Percentiles rank a stretch among this genome's conserved stretches.
Evolutionary conservation across 768 basidiomycete species (phyloP).

Genomic region (Phaeotremella fagi): DNA sequence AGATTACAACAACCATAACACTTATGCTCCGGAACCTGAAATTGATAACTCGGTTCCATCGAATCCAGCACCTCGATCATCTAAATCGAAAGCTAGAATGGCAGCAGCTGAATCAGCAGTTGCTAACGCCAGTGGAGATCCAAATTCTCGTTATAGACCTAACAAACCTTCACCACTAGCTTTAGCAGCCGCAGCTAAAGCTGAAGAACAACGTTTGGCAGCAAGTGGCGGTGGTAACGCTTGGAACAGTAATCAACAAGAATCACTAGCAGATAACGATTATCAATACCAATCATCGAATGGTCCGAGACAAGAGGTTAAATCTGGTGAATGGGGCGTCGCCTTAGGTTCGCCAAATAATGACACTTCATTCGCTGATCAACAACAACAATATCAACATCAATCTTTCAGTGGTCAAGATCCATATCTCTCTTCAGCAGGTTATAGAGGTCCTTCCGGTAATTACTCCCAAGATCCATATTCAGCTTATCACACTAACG

Average conservation of each 20-base stretch:
- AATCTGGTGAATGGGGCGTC: conserved; percentile 40
- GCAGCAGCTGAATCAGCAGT: conserved; percentile 34
- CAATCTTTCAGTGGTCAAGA: conserved; percentile 12
- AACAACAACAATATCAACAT: conserved; percentile 2
- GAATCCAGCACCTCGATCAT: background rate
- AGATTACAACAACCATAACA: background rate
- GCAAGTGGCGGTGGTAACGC: background rate
- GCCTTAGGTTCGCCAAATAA: conserved; percentile 27
- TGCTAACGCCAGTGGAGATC: conserved; percentile 26
- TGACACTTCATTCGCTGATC: conserved; percentile 10
- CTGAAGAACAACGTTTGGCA: background rate
- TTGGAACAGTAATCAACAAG: too few species aligned
- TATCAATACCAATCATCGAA: conserved; percentile 7
- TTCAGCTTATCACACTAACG: conserved; percentile 29
- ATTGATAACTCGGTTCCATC: conserved; percentile 1
- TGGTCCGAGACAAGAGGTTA: background rate
- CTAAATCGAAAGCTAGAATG: conserved; percentile 23
- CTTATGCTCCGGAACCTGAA: background rate
- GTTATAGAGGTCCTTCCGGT: conserved; percentile 16
- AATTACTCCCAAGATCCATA: conserved; percentile 32
- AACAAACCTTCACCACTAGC: conserved; percentile 40
- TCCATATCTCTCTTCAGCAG: conserved; percentile 18
- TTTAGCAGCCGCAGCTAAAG: conserved; percentile 8
- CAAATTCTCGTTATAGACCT: conserved; percentile 23
- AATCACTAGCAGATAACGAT: background rate